Base-by-base conservation (phyloP, 306 rosid genomes). In the Rosa rugosa region DNA sequence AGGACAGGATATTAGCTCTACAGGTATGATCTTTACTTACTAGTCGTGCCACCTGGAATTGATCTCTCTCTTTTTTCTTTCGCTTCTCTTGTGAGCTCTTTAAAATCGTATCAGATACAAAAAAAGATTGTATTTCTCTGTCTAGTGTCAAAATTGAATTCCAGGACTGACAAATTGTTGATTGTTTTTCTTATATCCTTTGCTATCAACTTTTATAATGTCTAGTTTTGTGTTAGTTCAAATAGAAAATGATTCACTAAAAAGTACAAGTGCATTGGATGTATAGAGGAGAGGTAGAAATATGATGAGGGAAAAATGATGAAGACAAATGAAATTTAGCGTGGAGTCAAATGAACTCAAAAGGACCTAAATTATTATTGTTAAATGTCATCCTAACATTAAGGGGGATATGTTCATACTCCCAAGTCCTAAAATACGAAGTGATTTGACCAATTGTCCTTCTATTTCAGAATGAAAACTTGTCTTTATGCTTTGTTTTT, bases 1-100 rank as follows among this genome's bases (percentile, higher is more conserved):
- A 95, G 86, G 98, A 95, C 81, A 83, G 99, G 89, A 95, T 95
- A 79, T 78, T 95, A 86, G 88, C 91, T 84, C 97, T 93, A 53
- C 97, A 95, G 99, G 99, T 95, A 85, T 78, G 53, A 66, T 16
- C 56, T 50, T 66, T 54, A 0, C 64, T 59, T n/a, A 69, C 54
- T 45, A 75, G 71, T 74, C 49, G 27, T 44, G 44, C 17, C 63
- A 17, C 23, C 31, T 11, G n/a, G 23, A 17, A 38, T 54, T 5
- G 12, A 41, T 10, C 51, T 60, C 31, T 53, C 59, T 53, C 6
- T 53, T 31, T 31, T 31, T 31, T 31, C 36, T 0, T 31, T 31
- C 36, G 3, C 36, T 31, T 31, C 36, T 31, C 36, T 31, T 2
- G 36, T 31, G 36, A 31, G 36, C 36, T 31, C 36, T 31, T 31